Percentiles rank a stretch among this genome's conserved stretches.
These are phyloP conservation scores for Diatrype stigma DNA, from an alignment of 2,329 filamentous ascomycete genomes.

Conservation along the genomic window DNA sequence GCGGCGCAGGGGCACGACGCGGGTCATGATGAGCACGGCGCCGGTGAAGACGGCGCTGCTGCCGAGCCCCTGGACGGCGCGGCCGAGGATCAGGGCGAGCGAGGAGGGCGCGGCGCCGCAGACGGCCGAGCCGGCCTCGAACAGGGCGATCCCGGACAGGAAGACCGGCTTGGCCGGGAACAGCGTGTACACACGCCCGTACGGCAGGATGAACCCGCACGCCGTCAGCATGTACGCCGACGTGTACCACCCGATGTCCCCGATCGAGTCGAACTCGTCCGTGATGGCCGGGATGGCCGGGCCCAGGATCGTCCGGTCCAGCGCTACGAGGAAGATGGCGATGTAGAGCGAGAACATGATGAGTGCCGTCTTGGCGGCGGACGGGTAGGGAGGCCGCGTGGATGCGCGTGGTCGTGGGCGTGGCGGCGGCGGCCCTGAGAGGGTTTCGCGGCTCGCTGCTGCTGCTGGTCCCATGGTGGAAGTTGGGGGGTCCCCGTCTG, in stretches of 20 bases:
- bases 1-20: constrained; percentile 29
- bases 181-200: constrained; percentile 37
- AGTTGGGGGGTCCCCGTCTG: not conserved
- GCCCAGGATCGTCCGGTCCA: constrained; percentile 33
- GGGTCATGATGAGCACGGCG: constrained; percentile 29
- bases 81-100: constrained; percentile 36
- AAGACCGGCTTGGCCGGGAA: constrained; percentile 31
- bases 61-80: constrained; percentile 36
- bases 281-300: constrained; percentile 37
- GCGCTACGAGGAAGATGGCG: constrained; percentile 35
- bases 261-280: constrained; percentile 33
- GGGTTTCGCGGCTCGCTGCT: too few species aligned
- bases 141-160: constrained; percentile 28
- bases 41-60: constrained; percentile 35
- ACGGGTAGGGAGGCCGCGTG: not conserved
- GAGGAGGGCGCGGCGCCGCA: constrained; percentile 37
- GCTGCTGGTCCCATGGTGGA: not conserved
- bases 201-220: constrained; percentile 35
- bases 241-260: constrained; percentile 37
- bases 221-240: constrained; percentile 34
- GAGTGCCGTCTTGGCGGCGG: constrained; percentile 10
- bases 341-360: constrained; percentile 31
- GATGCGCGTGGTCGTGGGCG: too few species aligned
- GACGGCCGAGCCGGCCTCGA: constrained; percentile 35
- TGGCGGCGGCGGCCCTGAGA: too few species aligned